phyloP scores from a whole-genome alignment of 192 early-diverging fungal genomes.

The Podila verticillata region DNA sequence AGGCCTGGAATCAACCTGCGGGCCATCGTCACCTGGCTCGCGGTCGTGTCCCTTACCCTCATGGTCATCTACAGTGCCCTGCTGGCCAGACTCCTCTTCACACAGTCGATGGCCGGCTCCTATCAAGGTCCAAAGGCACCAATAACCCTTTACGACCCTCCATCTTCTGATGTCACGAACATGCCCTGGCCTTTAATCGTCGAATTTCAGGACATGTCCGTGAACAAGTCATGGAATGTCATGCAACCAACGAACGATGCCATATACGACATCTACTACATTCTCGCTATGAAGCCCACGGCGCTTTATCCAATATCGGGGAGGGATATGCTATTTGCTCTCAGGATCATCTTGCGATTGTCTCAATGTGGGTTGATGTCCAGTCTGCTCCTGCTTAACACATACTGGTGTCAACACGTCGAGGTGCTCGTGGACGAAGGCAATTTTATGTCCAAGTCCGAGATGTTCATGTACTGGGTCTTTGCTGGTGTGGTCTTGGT shows the following conservation, averaged over 20 bases:
- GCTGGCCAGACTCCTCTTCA: slow-evolving; percentile 26
- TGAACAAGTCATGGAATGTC: slow-evolving; percentile 3
- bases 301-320: slow-evolving; percentile 4
- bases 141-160: not conserved
- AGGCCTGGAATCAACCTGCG: slow-evolving; percentile 46
- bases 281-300: slow-evolving; percentile 30
- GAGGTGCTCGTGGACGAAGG: slow-evolving; percentile 47
- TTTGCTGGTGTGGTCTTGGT: slow-evolving; percentile 13
- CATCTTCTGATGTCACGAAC: not conserved
- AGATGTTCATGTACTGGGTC: slow-evolving; percentile 35
- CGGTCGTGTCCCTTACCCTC: slow-evolving; percentile 22
- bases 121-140: slow-evolving; percentile 8
- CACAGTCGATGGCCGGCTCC: slow-evolving; percentile 31
- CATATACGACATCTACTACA: slow-evolving; percentile 1
- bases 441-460: slow-evolving; percentile 38
- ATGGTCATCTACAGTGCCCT: slow-evolving; percentile 32
- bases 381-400: slow-evolving; percentile 30
- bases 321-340: not conserved
- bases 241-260: not conserved
- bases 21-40: slow-evolving; percentile 44
- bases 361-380: slow-evolving; percentile 26
- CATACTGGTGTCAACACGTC: slow-evolving; percentile 45
- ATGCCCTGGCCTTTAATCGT: slow-evolving; percentile 5
- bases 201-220: slow-evolving; percentile 14
- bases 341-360: slow-evolving; percentile 14